Conservation (phyloP, 495 filamentous ascomycete genomes). For the Trichoderma virens region DNA sequence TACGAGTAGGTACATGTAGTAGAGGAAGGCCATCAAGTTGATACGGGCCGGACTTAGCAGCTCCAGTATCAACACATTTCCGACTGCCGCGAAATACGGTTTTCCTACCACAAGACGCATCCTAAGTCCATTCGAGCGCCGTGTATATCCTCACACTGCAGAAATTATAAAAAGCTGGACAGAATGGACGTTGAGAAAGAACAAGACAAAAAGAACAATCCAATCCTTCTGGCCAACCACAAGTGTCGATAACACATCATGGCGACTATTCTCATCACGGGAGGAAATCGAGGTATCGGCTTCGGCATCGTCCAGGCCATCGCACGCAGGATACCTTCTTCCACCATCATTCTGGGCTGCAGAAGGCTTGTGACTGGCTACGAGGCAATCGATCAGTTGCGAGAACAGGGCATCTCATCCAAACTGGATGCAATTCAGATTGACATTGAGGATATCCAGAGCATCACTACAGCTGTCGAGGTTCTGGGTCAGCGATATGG, state of each 20-base stretch:
- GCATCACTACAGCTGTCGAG: slow-evolving; percentile 19
- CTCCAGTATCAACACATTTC: neutral
- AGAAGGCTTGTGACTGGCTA: slow-evolving; percentile 17
- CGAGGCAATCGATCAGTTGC: slow-evolving; percentile 17
- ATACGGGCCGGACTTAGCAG: neutral
- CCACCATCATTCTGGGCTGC: slow-evolving; percentile 25
- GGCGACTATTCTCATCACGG: slow-evolving; percentile 28
- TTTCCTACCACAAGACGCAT: neutral
- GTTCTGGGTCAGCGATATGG: slow-evolving; percentile 16
- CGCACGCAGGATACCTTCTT: slow-evolving; percentile 19
- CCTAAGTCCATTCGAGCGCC: neutral
- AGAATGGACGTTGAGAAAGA: neutral
- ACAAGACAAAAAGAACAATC: neutral
- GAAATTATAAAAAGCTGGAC: neutral
- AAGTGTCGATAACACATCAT: slow-evolving; percentile 12
- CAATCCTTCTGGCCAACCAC: too few species aligned
- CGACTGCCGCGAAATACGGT: neutral
- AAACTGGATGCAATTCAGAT: slow-evolving; percentile 23
- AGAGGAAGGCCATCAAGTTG: neutral
- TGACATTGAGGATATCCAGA: slow-evolving; percentile 24
- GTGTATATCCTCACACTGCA: neutral
- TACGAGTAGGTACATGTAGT: too few species aligned
- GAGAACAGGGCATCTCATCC: slow-evolving; percentile 16
- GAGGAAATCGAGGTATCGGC: slow-evolving; percentile 31
- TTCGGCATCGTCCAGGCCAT: slow-evolving; percentile 26